Evolutionary conservation across 768 basidiomycete genomes (phyloP), one percentile per base, ranked within the genome.

Genomic region (Termitomyces sp.): DNA sequence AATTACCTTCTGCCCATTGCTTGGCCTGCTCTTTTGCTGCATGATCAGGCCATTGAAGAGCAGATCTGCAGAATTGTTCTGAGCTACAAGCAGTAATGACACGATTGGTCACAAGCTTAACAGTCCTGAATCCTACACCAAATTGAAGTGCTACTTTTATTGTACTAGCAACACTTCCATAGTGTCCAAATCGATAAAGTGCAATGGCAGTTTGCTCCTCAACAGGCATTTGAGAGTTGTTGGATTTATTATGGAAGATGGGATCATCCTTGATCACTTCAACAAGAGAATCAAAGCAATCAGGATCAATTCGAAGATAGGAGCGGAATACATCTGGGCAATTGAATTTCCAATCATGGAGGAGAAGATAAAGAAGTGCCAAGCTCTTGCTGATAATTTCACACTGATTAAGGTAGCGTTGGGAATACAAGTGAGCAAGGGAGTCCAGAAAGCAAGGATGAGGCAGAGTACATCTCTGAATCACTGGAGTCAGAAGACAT

Each of bases 21-120:
- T 77, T 78, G 32, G 76, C 78, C 11, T 61, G 38, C 45, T 75
- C 70, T 54, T 75, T 79, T 63, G 73, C 74, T 5, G 51, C 69
- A 2, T 22, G 58, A 24, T 62, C 69, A 6, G 77, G 73, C 67
- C 66, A 69, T 13, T 62, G 67, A 9, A 80, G 65, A 11, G 72
- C 71, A 1, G 55, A 58, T 0, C 35, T 66, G 6, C 61, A 63
- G 40, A 75, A 71, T 4, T 75, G 33, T 24, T 46, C 45, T 3
- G 57, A 52, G 57, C 24, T 16, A 48, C 62, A 68, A 6, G 44
- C 32, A 8, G 74, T 73, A 11, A 78, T 70, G 2, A 78, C 72
- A 5, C 71, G 62, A 0, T 11, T 59, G 32, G 66, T 70, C 7
- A 55, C 69, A 64, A 58, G 45, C 44, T 66, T 64, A 3, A 78